Evolutionary conservation across 306 rosid species (phyloP).

Genomic region (Dicorynia guianensis): DNA sequence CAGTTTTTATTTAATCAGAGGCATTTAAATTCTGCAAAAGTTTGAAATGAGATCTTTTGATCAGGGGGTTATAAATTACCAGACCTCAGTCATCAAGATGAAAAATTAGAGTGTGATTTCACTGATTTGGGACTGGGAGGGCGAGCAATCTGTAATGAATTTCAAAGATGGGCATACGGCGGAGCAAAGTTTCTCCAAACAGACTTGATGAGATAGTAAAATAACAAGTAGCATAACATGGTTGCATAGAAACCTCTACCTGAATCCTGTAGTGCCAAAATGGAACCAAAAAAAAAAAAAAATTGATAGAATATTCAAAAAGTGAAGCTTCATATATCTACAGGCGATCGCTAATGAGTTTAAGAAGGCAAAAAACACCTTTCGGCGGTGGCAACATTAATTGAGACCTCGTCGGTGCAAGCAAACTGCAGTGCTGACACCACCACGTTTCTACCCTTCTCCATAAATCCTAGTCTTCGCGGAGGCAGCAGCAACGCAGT

Average conservation of each 20-base stretch:
- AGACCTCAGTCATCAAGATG: conserved; percentile 10
- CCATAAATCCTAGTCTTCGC: conserved; percentile 43
- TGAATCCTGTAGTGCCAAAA: too few relatives aligned
- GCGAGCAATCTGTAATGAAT: background rate
- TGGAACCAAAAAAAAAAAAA: background rate
- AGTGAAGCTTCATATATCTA: background rate
- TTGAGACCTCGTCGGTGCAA: conserved; percentile 76
- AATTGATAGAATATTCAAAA: background rate
- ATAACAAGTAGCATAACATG: too few relatives aligned
- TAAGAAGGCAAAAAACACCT: conserved; percentile 51
- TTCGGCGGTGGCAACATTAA: conserved; percentile 79
- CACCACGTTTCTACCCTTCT: conserved; percentile 55
- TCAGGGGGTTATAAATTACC: conserved; percentile 25
- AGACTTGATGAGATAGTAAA: too few relatives aligned
- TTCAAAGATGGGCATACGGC: background rate
- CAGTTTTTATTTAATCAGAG: background rate
- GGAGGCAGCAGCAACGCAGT: background rate
- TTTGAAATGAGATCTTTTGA: conserved; percentile 34
- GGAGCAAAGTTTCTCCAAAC: too few relatives aligned
- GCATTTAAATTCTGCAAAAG: background rate
- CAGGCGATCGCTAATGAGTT: background rate
- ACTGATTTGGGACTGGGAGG: background rate
- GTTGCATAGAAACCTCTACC: too few relatives aligned
- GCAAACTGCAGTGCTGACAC: conserved; percentile 91
- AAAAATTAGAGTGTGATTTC: background rate